Evolutionary conservation across 108 stramenopile genomes (phyloP), one percentile per base, ranked within the genome.

Genomic region (Epithemia pelagica): DNA sequence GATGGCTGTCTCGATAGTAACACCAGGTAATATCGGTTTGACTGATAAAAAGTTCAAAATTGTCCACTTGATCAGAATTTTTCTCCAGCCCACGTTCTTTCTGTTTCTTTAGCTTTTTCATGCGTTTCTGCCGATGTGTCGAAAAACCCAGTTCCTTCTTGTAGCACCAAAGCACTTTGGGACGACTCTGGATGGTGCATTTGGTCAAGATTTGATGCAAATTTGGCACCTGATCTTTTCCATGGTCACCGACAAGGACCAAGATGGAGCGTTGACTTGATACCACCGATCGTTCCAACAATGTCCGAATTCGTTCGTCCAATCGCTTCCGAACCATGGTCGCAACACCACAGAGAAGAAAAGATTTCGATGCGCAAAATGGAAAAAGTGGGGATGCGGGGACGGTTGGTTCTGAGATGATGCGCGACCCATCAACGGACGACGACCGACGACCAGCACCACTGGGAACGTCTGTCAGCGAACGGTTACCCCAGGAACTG

Each of bases 91-190:
- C 99, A 5, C 95, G 69, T 59, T 81, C 76, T 75, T 96, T 92
- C 70, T 93, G 82, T 30, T 92, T 76, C 74, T 98, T 97, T 8
- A 99, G 73, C 69, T 97, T 95, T 62, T 95, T 92, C 93, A 99
- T 99, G 30, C 99, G 88, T 71, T 92, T 93, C 64, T 89, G 86
- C 26, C 74, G 59, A 60, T 96, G 92, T 19, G 97, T 96, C 5
- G 92, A 94, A 73, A 99, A 99, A 0, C 99, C 99, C 28, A 99
- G 81, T 73, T 99, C 97, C 61, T 98, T 98, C 71, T 98, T 98
- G 88, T 99, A 99, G 76, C 97, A 98, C 99, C 99, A 99, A 18
- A 99, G 71, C 2, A 99, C 98, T 29, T 82, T 78, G 7, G 94
- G 88, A 28, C 95, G 86, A 29, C 88, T 74, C 58, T 90, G 79